Base-by-base conservation (phyloP, 495 filamentous ascomycete species). In the Neurospora sp. region DNA sequence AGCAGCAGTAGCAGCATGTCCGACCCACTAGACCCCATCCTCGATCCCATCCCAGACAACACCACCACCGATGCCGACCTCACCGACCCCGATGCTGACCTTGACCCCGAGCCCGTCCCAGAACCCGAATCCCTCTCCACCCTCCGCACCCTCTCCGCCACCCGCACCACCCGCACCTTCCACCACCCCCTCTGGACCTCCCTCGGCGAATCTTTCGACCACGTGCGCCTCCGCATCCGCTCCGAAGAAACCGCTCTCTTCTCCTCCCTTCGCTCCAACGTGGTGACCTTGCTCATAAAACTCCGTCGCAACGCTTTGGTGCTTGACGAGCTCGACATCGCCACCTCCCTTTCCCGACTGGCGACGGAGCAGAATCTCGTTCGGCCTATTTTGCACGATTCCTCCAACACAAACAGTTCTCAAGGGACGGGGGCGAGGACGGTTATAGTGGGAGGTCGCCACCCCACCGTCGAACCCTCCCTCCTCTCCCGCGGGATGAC, bases 301-400 rank as follows among this genome's bases (percentile, higher is more conserved):
- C 89, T 99, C 18, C 90, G 96, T 0, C 91, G 90, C 71, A 98
- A 97, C 79, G 95, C 94, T 4, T 85, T 87, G 4, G 93, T 97
- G 0, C 88, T 99, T 27, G 96, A 97, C 78, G 93, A 97, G 80
- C 86, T 99, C 5, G 96, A 99, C 80, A 90, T 99, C 37, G 89
- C 90, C 2, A 92, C 92, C 73, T 93, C 93, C 0, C 96, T 96
- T 70, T 92, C 96, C 7, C 85, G 80, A 1, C 83, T 98, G 9
- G 95, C 96, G 0, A 77, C 83, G 27, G 93, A 96, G 77, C 89
- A 92, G 72, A 80, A 85, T 22, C 89, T 94, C 71, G 86, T 89
- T 3, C 88, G 96, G 0, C 96, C 96, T 0, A 82, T 90, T 8
- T 78, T 99, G 14, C 91, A 89, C 69, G 77, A 85, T 22, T 78